Percentiles rank a stretch among this genome's conserved stretches.
phyloP scores from a whole-genome alignment of 495 filamentous ascomycete species.

The Rhypophila decipiens region DNA sequence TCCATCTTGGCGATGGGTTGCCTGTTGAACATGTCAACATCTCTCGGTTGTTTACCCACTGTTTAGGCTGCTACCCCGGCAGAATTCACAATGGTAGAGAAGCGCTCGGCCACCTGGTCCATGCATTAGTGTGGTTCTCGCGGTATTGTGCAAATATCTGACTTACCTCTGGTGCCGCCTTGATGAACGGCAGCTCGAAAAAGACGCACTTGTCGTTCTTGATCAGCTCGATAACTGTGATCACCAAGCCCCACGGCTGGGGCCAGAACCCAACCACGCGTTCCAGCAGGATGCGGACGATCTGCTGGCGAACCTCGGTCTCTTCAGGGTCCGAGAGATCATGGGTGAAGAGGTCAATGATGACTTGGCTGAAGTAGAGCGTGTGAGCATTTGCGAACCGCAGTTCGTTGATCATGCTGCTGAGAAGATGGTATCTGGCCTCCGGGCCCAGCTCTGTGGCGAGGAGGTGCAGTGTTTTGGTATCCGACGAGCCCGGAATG shows the following conservation, averaged over 20 bases:
- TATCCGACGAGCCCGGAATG: conserved; percentile 61
- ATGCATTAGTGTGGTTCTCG: not conserved
- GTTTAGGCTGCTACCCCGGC: not conserved
- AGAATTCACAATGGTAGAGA: conserved; percentile 3
- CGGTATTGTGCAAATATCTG: conserved; percentile 5
- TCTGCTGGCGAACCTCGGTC: conserved; percentile 78
- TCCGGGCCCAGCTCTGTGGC: conserved; percentile 68
- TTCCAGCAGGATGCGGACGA: conserved; percentile 81
- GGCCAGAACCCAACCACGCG: conserved; percentile 83
- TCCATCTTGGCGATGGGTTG: too few relatives aligned
- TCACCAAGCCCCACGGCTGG: conserved; percentile 93
- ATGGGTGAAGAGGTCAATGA: conserved; percentile 79
- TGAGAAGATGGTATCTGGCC: conserved; percentile 75
- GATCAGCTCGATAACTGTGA: conserved; percentile 81
- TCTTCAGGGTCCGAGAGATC: conserved; percentile 72
- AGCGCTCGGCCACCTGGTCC: conserved; percentile 36
- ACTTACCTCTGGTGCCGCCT: conserved; percentile 74
- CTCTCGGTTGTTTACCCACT: not conserved
- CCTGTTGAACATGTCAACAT: too few relatives aligned
- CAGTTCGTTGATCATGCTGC: conserved; percentile 84
- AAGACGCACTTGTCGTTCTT: conserved; percentile 86
- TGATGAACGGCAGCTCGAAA: conserved; percentile 89
- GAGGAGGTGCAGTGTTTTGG: conserved; percentile 66
- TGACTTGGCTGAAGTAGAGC: conserved; percentile 84
- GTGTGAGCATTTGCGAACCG: conserved; percentile 85